Conservation (phyloP, 768 basidiomycete genomes). For the Termitomyces sp. region DNA sequence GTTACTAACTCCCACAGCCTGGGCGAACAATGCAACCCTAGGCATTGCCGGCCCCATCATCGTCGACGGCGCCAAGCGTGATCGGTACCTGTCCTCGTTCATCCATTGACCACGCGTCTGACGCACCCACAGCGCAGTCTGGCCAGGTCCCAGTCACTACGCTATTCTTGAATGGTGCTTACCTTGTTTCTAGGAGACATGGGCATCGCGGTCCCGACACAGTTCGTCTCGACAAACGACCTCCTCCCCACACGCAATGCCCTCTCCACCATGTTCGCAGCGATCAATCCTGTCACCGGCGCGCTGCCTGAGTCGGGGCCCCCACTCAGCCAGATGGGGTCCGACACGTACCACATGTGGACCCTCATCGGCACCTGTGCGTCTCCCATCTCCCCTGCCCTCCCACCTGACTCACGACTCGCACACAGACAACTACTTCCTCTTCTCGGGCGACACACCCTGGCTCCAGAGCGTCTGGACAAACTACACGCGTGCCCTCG, state of each 20-base stretch:
- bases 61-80: conserved; percentile 56
- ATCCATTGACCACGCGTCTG: too few species aligned
- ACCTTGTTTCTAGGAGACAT: conserved; percentile 37
- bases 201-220: conserved; percentile 56
- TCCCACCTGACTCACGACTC: background rate
- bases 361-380: conserved; percentile 51
- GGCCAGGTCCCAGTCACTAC: conserved; percentile 36
- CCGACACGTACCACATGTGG: conserved; percentile 56
- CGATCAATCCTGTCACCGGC: conserved; percentile 45
- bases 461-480: conserved; percentile 48
- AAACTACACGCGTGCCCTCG: conserved; percentile 52
- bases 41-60: conserved; percentile 56
- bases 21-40: conserved; percentile 49
- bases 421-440: conserved; percentile 43
- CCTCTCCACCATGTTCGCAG: conserved; percentile 51
- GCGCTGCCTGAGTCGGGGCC: conserved; percentile 51
- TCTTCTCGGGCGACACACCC: conserved; percentile 45
- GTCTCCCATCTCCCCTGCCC: conserved; percentile 3
- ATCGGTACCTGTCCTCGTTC: conserved; percentile 28
- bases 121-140: conserved; percentile 39
- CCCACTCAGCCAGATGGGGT: conserved; percentile 38
- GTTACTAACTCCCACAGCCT: conserved; percentile 24
- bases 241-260: conserved; percentile 51
- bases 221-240: conserved; percentile 58
- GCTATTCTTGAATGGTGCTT: background rate